These are phyloP conservation scores for Gossypioides kirkii DNA, from an alignment of 345 rosid species.

Conservation along the genomic window DNA sequence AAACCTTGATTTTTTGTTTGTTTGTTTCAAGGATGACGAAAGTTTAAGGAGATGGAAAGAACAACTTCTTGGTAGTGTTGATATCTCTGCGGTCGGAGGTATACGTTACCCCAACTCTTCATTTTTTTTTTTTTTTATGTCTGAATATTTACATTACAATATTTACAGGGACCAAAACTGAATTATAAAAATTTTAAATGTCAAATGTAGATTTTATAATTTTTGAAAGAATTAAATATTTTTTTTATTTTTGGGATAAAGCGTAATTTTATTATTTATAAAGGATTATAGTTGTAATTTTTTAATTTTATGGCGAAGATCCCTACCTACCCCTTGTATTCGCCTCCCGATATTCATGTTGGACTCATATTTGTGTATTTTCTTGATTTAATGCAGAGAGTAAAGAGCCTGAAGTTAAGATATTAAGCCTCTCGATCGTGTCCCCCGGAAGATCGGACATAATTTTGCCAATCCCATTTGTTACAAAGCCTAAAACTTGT, in stretches of 20 bases:
- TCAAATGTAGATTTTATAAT: too few species aligned
- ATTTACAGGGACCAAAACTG: too few species aligned
- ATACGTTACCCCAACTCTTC: not conserved
- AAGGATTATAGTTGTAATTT: too few species aligned
- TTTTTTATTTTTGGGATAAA: too few species aligned
- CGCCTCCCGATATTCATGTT: too few species aligned
- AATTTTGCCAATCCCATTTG: conserved; percentile 44
- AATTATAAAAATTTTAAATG: too few species aligned
- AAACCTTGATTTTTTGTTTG: not conserved
- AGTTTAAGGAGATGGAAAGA: conserved; percentile 96
- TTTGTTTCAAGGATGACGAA: conserved; percentile 61
- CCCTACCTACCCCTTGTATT: too few species aligned
- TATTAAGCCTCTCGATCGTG: conserved; percentile 42
- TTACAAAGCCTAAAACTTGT: conserved; percentile 45
- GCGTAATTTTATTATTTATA: too few species aligned
- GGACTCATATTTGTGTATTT: not conserved
- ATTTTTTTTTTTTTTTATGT: not conserved
- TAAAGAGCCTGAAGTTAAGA: conserved; percentile 66
- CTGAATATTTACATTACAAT: not conserved
- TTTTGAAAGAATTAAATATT: too few species aligned
- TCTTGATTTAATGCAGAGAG: conserved; percentile 33
- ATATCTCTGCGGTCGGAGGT: conserved; percentile 72
- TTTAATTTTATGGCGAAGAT: too few species aligned
- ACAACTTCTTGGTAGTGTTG: conserved; percentile 80
- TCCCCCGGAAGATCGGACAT: conserved; percentile 60